Conservation (phyloP, 345 rosid genomes). For the Rhodamnia argentea region DNA sequence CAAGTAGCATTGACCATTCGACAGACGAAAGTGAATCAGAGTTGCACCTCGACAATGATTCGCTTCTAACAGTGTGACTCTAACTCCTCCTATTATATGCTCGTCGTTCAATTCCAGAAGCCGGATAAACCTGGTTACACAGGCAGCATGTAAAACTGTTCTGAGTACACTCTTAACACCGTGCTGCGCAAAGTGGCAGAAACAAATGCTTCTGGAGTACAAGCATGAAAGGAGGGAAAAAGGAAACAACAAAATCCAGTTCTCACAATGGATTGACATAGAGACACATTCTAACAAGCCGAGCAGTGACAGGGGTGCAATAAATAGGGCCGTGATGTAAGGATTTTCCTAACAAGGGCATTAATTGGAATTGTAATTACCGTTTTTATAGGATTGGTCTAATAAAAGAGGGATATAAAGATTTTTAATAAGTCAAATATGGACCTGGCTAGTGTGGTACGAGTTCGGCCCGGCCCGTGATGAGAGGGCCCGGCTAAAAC, state of each 20-base stretch:
- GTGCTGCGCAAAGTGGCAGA: background rate
- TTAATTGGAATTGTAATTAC: no score
- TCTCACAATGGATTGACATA: conserved; percentile 44
- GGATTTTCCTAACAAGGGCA: no score
- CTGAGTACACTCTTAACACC: background rate
- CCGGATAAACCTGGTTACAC: conserved; percentile 31
- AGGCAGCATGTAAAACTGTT: background rate
- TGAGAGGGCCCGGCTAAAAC: no score
- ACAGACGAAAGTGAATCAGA: conserved; percentile 47
- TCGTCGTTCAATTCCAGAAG: conserved; percentile 44
- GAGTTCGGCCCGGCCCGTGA: no score
- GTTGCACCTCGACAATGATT: conserved; percentile 84
- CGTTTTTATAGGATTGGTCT: no score
- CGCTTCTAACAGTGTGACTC: conserved; percentile 60
- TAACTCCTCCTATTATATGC: conserved; percentile 40
- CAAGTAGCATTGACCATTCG: conserved; percentile 45
- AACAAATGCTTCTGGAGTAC: background rate
- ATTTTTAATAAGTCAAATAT: no score
- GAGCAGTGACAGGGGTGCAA: conserved; percentile 56
- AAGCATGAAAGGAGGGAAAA: background rate
- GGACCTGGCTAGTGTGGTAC: no score
- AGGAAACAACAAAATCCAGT: background rate
- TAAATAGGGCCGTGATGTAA: conserved; percentile 66
- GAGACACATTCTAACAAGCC: conserved; percentile 51
- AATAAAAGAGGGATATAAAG: no score